These are phyloP conservation scores for Teunomyces pallodes DNA, from an alignment of 805 yeast species.

Conservation along the genomic window DNA sequence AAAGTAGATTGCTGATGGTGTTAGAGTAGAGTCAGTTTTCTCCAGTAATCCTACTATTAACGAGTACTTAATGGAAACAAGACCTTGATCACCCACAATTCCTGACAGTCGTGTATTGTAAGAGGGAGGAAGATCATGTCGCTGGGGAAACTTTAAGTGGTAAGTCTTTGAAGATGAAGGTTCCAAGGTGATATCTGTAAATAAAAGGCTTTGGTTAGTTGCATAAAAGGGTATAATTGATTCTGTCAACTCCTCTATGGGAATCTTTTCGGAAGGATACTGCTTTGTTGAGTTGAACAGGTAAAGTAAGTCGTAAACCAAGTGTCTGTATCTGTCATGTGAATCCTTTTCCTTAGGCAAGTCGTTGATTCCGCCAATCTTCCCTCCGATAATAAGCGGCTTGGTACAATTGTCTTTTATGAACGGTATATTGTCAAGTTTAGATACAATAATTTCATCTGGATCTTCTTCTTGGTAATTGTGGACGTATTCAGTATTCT, in stretches of 20 bases:
- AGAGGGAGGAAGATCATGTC: constrained; percentile 34
- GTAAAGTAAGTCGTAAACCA: constrained; percentile 35
- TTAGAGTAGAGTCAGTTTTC: constrained; percentile 11
- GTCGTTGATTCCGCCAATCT: constrained; percentile 37
- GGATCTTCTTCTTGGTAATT: constrained; percentile 26
- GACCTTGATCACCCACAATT: constrained; percentile 37
- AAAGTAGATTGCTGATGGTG: constrained; percentile 29
- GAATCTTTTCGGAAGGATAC: constrained; percentile 5
- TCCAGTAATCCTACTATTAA: constrained; percentile 33
- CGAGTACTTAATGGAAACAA: constrained; percentile 35
- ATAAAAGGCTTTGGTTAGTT: constrained; percentile 38
- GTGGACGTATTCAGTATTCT: constrained; percentile 31
- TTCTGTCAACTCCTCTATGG: constrained; percentile 23
- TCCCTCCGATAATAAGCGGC: constrained; percentile 29
- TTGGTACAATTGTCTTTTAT: constrained; percentile 14
- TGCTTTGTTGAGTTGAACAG: constrained; percentile 24
- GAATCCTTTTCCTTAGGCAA: constrained; percentile 20
- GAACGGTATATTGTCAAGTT: constrained; percentile 23
- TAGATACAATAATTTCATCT: constrained; percentile 16
- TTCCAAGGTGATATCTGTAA: constrained; percentile 26
- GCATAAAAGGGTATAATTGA: constrained; percentile 39
- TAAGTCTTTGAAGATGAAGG: constrained; percentile 17
- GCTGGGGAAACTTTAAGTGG: constrained; percentile 21
- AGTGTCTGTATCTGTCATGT: constrained; percentile 17
- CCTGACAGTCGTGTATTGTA: constrained; percentile 43